phyloP scores from a whole-genome alignment of 495 filamentous ascomycete species.

The Neurospora cerealis region DNA sequence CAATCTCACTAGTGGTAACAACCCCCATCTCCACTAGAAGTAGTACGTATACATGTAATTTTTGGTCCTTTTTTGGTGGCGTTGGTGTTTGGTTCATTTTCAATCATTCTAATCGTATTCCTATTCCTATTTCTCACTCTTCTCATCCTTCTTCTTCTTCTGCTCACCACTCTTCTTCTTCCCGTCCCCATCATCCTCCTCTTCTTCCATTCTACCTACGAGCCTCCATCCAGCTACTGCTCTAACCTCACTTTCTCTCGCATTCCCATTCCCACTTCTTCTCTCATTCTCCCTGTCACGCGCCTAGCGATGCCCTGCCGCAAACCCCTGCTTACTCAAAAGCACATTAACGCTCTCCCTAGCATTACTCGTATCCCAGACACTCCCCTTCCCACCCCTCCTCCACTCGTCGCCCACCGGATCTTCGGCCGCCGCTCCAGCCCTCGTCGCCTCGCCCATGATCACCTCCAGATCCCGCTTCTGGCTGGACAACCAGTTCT shows the following conservation, averaged over 20 bases:
- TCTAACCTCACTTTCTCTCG: too few species aligned
- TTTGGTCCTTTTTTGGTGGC: neutral
- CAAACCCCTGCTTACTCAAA: conserved; percentile 27
- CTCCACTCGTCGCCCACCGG: conserved; percentile 47
- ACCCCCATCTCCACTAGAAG: too few species aligned
- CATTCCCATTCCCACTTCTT: neutral
- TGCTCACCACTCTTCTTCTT: neutral
- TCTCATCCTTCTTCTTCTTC: neutral
- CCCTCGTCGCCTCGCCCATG: conserved; percentile 65
- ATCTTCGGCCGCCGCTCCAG: conserved; percentile 46
- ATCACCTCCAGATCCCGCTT: conserved; percentile 84
- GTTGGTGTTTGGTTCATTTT: neutral
- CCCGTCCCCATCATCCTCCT: too few species aligned
- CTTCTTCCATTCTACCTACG: too few species aligned
- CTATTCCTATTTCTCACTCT: neutral
- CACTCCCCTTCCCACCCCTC: conserved; percentile 37
- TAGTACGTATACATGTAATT: neutral
- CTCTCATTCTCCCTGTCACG: too few species aligned
- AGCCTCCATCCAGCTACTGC: too few species aligned
- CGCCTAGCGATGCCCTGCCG: conserved; percentile 4
- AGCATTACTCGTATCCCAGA: conserved; percentile 45
- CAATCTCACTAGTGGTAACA: neutral
- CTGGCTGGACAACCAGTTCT: conserved; percentile 78
- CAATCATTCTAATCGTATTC: neutral
- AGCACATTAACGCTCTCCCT: conserved; percentile 46